Base-by-base conservation (phyloP, 2,329 filamentous ascomycete genomes). In the Ramichloridium luteum region DNA sequence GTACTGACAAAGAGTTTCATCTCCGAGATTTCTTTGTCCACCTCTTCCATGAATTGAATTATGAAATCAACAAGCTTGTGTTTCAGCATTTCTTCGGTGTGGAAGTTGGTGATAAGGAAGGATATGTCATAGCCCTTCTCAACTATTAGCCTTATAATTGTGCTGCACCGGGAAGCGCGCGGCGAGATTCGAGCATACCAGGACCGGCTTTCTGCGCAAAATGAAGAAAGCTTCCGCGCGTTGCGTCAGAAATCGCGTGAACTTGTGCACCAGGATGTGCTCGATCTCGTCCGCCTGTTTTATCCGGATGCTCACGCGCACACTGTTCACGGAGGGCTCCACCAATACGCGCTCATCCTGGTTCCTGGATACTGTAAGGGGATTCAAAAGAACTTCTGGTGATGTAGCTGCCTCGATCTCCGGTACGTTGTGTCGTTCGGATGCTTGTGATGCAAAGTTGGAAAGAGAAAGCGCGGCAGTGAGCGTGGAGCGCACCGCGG, bases 281-380 rank as follows among this genome's bases (percentile, higher is more conserved):
- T 98, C 90, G 51, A 96, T 98, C 65, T 98, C 90, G 59, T 98
- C 90, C 40, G 90, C 90, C 68, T 98, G 90, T 67, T 98, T 98
- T 61, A 98, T 94, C 68, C 88, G 84, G 65, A 98, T 93, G 71
- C 84, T 93, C 53, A 98, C 81, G 48, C 90, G 80, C 47, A 98
- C 81, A 47, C 82, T 92, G 71, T 98, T 98, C 64, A 96, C 80
- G 58, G 82, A 90, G 32, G 90, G 86, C 65, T 96, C 88, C 55
- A 96, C 93, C 39, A 93, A 68, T 46, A 98, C 88, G 49, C 81
- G 78, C 70, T 98, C 90, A 58, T 94, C 93, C 62, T 96, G 86
- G 61, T 98, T 98, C 43, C 90, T 77, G 41, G 88, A 80, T 47
- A 98, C 76, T 16, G 80, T 85, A 43, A 98, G 66, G 12, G 88